Evolutionary conservation across 352 stramenopile species (phyloP), one percentile per base, ranked within the genome.

Genomic region (Pythium phragmitis): DNA sequence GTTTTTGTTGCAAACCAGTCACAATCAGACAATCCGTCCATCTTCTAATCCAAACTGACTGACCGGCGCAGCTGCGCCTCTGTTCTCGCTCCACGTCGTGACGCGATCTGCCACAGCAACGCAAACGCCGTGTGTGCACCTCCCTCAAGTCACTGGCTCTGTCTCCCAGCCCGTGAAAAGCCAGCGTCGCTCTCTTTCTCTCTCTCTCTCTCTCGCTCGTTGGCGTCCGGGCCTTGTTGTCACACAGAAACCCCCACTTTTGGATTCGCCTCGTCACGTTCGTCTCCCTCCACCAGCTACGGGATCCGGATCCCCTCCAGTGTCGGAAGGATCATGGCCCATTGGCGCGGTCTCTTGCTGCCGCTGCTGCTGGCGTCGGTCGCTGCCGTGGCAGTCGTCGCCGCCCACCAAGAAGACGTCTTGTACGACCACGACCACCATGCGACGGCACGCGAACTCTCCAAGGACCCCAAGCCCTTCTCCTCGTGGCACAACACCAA

Each of bases 401-500:
- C 28, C 42, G 54, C 19, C 28, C 30, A 41, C 14, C 11, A 28
- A 19, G 21, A 28, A 11, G 7, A 30, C 4, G n/a, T 46, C 11
- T 43, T 34, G 14, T 12, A 57, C 19, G 50, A 57, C 6, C 17
- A 57, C 19, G 50, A 43, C 21, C 54, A 41, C 39, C 34, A 47
- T 11, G 51, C 33, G n/a, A 19, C 36, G 17, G 34, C 51, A n/a
- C 54, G 54, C 42, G 54, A 12, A 28, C 42, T 60, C 6, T 34
- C 54, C 37, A 60, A 60, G 17, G 54, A 45, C 11, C 36, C 33
- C 36, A 61, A 58, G 42, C 79, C 79, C 7, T 88, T 88, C 62
- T 73, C 75, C 52, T 76, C 67, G 12, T 74, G 62, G 63, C 55
- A 59, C 23, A 79, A 65, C 49, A 73, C 67, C 2, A 63, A 73